Conservation (phyloP, 306 rosid species). For the Rosa persica region DNA sequence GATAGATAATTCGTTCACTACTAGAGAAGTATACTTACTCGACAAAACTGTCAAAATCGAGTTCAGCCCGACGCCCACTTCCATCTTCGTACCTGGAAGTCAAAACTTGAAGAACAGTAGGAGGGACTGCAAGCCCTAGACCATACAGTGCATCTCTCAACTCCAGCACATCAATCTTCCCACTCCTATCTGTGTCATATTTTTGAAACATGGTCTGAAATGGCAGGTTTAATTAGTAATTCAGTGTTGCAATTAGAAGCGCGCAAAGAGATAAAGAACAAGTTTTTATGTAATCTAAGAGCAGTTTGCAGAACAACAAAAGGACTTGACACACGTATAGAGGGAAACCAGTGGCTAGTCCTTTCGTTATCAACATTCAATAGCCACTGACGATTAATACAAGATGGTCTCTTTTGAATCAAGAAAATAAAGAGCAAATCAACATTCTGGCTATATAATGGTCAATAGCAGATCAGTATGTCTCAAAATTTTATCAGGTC, state of each 20-base stretch:
- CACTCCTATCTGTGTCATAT: slow-evolving; percentile 84
- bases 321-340: background rate
- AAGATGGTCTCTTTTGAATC: background rate
- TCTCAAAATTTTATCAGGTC: background rate
- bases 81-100: slow-evolving; percentile 68
- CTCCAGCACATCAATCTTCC: slow-evolving; percentile 76
- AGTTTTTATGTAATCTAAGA: slow-evolving; percentile 9
- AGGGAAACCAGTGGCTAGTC: background rate
- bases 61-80: slow-evolving; percentile 58
- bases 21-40: slow-evolving; percentile 56
- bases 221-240: slow-evolving; percentile 2
- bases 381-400: background rate
- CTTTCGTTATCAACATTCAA: background rate
- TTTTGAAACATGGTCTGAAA: slow-evolving; percentile 75
- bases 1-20: background rate
- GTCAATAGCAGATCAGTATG: background rate
- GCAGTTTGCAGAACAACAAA: background rate
- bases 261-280: background rate
- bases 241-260: background rate
- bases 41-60: slow-evolving; percentile 69
- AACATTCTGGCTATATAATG: background rate
- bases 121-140: slow-evolving; percentile 70
- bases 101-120: slow-evolving; percentile 68
- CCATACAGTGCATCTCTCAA: slow-evolving; percentile 89
- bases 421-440: background rate